A percentile compares a stretch with the other conserved stretches of the same genome.
phyloP scores from a whole-genome alignment of 169 alveolate species.

The Eimeria acervulina region DNA sequence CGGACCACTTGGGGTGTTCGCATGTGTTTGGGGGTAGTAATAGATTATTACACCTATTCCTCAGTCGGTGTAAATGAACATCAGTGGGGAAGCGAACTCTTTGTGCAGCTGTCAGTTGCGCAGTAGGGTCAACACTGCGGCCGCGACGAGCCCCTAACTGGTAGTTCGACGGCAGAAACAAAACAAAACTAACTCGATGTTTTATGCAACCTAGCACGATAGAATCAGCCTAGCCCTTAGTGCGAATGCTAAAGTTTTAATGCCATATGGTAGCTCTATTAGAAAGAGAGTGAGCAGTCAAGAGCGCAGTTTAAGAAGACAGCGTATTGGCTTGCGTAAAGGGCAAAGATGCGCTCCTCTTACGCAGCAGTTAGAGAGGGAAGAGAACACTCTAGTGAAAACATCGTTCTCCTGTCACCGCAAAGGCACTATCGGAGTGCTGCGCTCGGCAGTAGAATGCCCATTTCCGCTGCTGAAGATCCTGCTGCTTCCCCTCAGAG shows the following conservation, averaged over 20 bases:
- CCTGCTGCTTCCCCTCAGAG: conserved; percentile 4
- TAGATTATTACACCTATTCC: neutral
- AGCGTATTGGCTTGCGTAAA: neutral
- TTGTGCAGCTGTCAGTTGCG: too few relatives aligned
- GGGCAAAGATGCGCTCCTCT: too few relatives aligned
- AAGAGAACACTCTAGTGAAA: neutral
- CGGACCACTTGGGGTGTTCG: neutral
- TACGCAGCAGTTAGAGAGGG: neutral
- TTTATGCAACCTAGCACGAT: too few relatives aligned
- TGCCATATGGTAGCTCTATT: neutral
- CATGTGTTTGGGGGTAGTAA: neutral
- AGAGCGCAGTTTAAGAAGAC: neutral
- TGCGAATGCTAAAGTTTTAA: neutral
- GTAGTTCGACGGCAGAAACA: neutral
- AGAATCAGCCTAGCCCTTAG: neutral
- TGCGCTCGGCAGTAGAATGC: conserved; percentile 65
- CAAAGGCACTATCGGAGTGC: conserved; percentile 70
- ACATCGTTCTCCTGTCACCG: conserved; percentile 12
- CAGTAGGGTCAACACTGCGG: neutral
- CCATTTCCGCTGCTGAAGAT: neutral
- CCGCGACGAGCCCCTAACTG: neutral
- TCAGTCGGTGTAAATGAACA: neutral
- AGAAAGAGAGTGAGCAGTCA: neutral
- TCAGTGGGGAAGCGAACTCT: neutral
- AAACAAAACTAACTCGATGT: too few relatives aligned